phyloP scores from a whole-genome alignment of 768 basidiomycete genomes.

The Cubamyces sp. region DNA sequence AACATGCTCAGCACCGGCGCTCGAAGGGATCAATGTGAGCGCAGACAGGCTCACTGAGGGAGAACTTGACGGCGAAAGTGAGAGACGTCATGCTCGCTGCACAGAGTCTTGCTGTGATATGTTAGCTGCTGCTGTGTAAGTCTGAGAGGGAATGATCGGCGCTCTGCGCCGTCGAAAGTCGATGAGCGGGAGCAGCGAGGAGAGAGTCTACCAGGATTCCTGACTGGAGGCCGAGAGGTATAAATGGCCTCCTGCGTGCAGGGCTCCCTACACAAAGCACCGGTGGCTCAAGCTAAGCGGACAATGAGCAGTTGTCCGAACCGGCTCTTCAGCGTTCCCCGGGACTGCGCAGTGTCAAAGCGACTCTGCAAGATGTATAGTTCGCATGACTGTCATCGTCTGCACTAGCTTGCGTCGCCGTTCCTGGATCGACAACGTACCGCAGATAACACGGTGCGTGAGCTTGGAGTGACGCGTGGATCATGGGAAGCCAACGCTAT shows the following conservation, averaged over 20 bases:
- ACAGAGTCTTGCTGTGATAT: not conserved
- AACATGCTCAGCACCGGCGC: not conserved
- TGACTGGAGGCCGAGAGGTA: not conserved
- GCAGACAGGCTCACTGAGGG: conserved; percentile 4
- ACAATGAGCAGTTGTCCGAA: conserved; percentile 3
- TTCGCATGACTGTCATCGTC: not conserved
- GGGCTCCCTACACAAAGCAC: conserved; percentile 6
- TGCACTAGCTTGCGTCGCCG: not conserved
- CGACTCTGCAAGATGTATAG: not conserved
- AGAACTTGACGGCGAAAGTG: conserved; percentile 22
- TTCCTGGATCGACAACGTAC: too few species aligned
- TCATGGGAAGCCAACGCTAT: too few species aligned
- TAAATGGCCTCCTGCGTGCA: conserved; percentile 6
- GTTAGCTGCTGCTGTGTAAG: not conserved
- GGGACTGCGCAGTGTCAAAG: not conserved
- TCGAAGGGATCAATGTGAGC: not conserved
- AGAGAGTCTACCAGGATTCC: conserved; percentile 1
- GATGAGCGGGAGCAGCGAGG: not conserved
- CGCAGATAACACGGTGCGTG: too few species aligned
- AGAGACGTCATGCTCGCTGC: conserved; percentile 18
- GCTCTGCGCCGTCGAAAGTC: conserved; percentile 12
- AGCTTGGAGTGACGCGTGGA: too few species aligned
- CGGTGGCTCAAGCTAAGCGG: conserved; percentile 9
- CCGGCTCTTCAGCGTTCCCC: not conserved
- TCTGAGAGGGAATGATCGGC: not conserved